Base-by-base conservation (phyloP, 768 basidiomycete species). In the Hebeloma cylindrosporum region DNA sequence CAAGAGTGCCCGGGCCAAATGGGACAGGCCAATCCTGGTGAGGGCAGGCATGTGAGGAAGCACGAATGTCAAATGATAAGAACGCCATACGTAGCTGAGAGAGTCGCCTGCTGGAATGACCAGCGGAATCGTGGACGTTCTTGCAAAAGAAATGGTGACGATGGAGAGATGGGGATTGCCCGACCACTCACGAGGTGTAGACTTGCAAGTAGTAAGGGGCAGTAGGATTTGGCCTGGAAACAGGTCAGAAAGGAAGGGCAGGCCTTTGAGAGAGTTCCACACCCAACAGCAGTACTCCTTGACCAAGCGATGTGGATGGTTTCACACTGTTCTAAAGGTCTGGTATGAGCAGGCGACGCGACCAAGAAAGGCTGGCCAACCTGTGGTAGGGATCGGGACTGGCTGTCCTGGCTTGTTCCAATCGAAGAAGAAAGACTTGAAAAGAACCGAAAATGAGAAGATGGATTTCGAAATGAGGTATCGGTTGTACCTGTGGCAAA, bases 161-260 rank as follows among this genome's bases (percentile, higher is more conserved):
- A n/a, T n/a, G n/a, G n/a, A n/a, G n/a, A n/a, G n/a, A n/a, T n/a
- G n/a, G 26, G 18, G 38, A 11, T 18, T 23, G 22, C 30, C 17
- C 30, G 14, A 6, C 26, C 37, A 65, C 79, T 59, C 45, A 81
- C 81, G 80, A 81, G 10, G 79, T 78, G 55, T 78, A 82, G 7
- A 83, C 68, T 54, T 80, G 78, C 3, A 83, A 72, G 55, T 62
- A 78, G 58, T 81, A 83, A 11, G 82, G 82, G 4, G 79, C 70
- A 5, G 60, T 61, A 3, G 78, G 77, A 51, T 76, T 74, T 6
- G 79, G 80, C 4, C 82, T 83, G 39, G 14, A 9, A 34, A 38
- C 6, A 22, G n/a, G n/a, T 50, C 1, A 47, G 44, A 34, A 26
- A 49, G 28, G 17, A 40, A 34, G 14, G 11, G 18, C 5, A 26